phyloP scores from a whole-genome alignment of 2,329 filamentous ascomycete genomes.

The Penicillium sp. region DNA sequence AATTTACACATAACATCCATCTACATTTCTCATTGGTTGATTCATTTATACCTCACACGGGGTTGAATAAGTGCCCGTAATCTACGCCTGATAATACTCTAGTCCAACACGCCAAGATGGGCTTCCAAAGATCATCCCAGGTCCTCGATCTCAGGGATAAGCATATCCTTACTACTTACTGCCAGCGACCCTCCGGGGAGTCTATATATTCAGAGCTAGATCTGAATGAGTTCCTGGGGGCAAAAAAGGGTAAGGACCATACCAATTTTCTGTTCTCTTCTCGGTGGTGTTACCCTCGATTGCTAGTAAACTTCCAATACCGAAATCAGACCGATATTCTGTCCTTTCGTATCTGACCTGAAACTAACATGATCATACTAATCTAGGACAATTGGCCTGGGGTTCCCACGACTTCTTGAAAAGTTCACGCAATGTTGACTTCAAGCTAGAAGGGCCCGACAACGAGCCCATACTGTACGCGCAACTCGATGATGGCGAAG shows the following conservation, averaged over 20 bases:
- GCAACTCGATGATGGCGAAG: slow-evolving; percentile 12
- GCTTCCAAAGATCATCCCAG: slow-evolving; percentile 23
- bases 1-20: background rate
- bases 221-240: slow-evolving; percentile 17
- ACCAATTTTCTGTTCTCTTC: background rate
- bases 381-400: slow-evolving; percentile 20
- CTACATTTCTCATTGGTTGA: background rate
- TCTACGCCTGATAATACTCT: background rate
- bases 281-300: background rate
- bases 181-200: slow-evolving; percentile 15
- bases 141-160: slow-evolving; percentile 19
- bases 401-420: slow-evolving; percentile 15
- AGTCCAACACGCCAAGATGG: slow-evolving; percentile 9
- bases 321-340: background rate
- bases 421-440: slow-evolving; percentile 8
- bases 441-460: slow-evolving; percentile 18
- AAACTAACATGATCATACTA: background rate
- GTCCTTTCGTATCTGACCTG: background rate
- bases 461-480: slow-evolving; percentile 20
- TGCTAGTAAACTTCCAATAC: background rate
- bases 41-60: background rate
- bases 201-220: slow-evolving; percentile 22
- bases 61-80: background rate
- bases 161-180: slow-evolving; percentile 24
- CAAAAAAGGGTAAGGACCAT: slow-evolving; percentile 16